Evolutionary conservation across 305 asterid genomes (phyloP).

Genomic region (Fraxinus nigra): DNA sequence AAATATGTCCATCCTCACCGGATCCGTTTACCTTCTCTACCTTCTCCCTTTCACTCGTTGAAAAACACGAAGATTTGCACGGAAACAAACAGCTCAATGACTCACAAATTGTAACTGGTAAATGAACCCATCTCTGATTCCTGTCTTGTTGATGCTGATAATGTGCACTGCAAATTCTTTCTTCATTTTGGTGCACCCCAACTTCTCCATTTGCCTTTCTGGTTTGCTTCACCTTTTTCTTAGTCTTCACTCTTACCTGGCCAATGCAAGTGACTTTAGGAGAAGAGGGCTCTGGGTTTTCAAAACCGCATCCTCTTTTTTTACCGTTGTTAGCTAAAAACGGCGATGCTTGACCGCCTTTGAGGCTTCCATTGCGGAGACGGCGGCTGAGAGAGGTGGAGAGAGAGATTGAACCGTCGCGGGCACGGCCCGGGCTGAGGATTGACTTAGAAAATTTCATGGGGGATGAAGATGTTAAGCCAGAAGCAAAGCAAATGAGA

Average conservation of each 20-base stretch:
- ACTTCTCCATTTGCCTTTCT: conserved; percentile 58
- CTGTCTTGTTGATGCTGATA: conserved; percentile 49
- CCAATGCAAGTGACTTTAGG: conserved; percentile 98
- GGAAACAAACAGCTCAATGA: conserved; percentile 82
- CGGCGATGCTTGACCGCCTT: conserved; percentile 82
- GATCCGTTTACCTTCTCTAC: conserved; percentile 33
- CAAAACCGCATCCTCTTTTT: conserved; percentile 64
- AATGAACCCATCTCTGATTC: conserved; percentile 88
- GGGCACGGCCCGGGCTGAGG: conserved; percentile 77
- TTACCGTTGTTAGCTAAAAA: conserved; percentile 52
- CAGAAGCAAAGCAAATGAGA: conserved; percentile 69
- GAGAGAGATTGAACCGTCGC: conserved; percentile 60
- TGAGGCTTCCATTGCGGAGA: conserved; percentile 73
- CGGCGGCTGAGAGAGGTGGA: conserved; percentile 84
- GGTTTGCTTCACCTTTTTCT: conserved; percentile 65
- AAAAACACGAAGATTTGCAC: conserved; percentile 62
- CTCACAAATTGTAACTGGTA: conserved; percentile 86
- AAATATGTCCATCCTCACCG: conserved; percentile 29
- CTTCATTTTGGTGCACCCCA: conserved; percentile 36
- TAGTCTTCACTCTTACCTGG: conserved; percentile 89
- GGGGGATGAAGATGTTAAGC: conserved; percentile 64
- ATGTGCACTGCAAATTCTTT: conserved; percentile 32
- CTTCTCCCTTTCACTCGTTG: conserved; percentile 39
- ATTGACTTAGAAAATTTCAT: conserved; percentile 84
- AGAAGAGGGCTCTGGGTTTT: conserved; percentile 91